Percentiles rank a stretch among this genome's conserved stretches.
Evolutionary conservation across 225 moss, liverwort and hornwort genomes (phyloP).

Genomic region (Lunularia cruciata): DNA sequence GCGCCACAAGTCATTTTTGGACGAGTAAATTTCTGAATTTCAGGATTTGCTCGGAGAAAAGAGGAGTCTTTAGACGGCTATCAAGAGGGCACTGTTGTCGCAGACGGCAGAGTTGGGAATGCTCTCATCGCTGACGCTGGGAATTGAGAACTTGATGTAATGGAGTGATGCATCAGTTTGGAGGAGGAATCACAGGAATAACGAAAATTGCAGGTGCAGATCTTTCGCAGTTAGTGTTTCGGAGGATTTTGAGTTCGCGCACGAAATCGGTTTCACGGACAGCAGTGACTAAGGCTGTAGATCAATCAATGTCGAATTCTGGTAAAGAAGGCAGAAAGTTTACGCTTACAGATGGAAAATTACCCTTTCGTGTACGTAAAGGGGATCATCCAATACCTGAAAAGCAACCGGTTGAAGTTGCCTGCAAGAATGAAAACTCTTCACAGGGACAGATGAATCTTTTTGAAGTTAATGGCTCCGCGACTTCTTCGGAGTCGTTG

Average conservation of each 20-base stretch:
- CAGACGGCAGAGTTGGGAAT: too few relatives aligned
- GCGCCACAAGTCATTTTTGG: too few relatives aligned
- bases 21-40: too few relatives aligned
- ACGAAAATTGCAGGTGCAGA: not conserved
- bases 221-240: not conserved
- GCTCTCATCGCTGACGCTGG: too few relatives aligned
- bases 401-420: not conserved
- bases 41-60: too few relatives aligned
- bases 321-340: not conserved
- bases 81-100: too few relatives aligned
- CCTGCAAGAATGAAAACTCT: not conserved
- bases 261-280: not conserved
- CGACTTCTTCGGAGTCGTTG: not conserved
- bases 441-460: not conserved
- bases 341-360: not conserved
- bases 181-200: not conserved
- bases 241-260: not conserved
- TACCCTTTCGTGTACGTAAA: slow-evolving; percentile 14
- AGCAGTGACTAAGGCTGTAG: not conserved
- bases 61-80: too few relatives aligned
- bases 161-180: not conserved
- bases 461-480: not conserved
- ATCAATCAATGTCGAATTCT: not conserved
- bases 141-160: too few relatives aligned
- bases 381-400: not conserved